Evolutionary conservation across 345 rosid species (phyloP).

Genomic region (Carallia pectinifolia): DNA sequence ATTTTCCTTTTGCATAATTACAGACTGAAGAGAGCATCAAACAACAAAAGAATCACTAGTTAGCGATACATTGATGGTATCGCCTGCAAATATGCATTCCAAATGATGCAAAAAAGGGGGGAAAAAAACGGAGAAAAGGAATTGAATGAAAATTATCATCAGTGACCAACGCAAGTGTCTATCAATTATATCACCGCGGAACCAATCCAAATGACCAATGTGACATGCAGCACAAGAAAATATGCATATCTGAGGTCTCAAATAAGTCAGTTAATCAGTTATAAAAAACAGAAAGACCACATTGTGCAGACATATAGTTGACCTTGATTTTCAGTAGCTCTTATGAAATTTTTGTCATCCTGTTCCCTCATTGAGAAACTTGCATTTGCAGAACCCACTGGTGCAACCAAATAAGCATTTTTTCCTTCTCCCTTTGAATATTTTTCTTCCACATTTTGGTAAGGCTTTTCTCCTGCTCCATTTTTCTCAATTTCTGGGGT

Average conservation of each 20-base stretch:
- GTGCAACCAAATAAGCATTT: constrained; percentile 1
- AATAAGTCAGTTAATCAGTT: background rate
- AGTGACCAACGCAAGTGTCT: background rate
- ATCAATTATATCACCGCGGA: background rate
- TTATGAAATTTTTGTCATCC: constrained; percentile 19
- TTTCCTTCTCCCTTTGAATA: constrained; percentile 21
- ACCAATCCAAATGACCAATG: background rate
- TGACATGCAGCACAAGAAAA: constrained; percentile 1
- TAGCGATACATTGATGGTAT: constrained; percentile 1
- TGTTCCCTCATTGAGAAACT: constrained; percentile 18
- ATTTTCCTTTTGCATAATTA: constrained; percentile 82
- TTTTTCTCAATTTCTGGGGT: constrained; percentile 16
- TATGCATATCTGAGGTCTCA: background rate
- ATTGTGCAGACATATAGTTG: constrained; percentile 6
- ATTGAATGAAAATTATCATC: no score
- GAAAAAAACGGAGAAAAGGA: no score
- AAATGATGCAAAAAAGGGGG: no score
- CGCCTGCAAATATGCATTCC: no score
- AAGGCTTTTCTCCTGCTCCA: constrained; percentile 17
- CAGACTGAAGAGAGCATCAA: constrained; percentile 44
- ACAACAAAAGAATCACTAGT: constrained; percentile 10
- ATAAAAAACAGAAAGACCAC: background rate
- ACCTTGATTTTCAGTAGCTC: constrained; percentile 29
- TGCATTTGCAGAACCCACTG: constrained; percentile 4
- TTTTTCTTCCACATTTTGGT: constrained; percentile 11